A percentile compares a stretch with the other conserved stretches of the same genome.
Conservation (phyloP, 768 basidiomycete genomes). For the Lactifluus pinguis region DNA sequence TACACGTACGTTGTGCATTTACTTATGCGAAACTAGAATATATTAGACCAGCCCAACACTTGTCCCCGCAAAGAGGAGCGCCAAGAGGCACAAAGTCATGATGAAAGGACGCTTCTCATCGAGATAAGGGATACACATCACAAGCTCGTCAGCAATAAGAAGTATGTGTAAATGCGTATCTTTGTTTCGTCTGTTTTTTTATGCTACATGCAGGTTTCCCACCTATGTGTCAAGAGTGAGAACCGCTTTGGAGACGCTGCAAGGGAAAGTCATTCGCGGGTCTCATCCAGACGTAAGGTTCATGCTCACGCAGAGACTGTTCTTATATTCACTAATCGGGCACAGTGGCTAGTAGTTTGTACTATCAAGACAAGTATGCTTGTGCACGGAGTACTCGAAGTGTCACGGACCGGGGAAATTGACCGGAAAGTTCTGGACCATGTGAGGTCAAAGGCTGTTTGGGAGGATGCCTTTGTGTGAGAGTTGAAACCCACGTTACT, state of each 20-base stretch:
- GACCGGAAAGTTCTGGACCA: neutral
- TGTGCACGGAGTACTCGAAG: slow-evolving; percentile 5
- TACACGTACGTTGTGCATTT: neutral
- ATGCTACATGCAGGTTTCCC: neutral
- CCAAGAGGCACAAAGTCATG: slow-evolving; percentile 1
- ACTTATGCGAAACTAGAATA: neutral
- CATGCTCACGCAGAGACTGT: neutral
- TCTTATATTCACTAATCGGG: neutral
- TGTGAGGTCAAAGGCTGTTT: slow-evolving; percentile 9
- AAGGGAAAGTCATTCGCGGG: neutral
- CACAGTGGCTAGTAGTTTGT: slow-evolving; percentile 3
- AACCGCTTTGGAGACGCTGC: neutral
- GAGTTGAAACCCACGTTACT: neutral
- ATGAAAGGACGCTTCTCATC: slow-evolving; percentile 1
- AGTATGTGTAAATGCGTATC: neutral
- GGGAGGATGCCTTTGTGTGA: slow-evolving; percentile 1
- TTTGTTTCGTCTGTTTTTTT: neutral
- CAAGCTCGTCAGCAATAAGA: neutral
- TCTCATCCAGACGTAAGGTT: neutral
- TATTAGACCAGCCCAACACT: neutral
- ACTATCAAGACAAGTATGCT: slow-evolving; percentile 13
- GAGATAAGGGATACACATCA: neutral
- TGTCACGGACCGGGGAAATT: neutral
- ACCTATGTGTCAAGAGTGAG: neutral
- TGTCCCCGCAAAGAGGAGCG: neutral